A percentile compares a stretch with the other conserved stretches of the same genome.
These are phyloP conservation scores for Barbarea vulgaris DNA, from an alignment of 345 rosid genomes.

Conservation along the genomic window DNA sequence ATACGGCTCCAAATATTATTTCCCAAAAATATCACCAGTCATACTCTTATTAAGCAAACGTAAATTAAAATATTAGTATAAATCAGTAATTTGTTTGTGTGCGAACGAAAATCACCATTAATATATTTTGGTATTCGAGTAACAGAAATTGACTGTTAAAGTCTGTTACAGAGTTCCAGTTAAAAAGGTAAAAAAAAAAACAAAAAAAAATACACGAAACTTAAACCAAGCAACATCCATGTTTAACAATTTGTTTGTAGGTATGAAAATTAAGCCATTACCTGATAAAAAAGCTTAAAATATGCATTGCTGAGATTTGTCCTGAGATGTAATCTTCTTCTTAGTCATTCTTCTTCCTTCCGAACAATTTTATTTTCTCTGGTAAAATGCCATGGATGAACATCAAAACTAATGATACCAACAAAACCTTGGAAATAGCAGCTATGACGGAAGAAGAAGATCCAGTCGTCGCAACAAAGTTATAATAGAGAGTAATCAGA, in stretches of 20 bases:
- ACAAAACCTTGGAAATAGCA: slow-evolving; percentile 61
- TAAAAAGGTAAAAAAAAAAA: no score
- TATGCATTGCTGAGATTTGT: background rate
- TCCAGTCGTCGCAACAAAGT: slow-evolving; percentile 59
- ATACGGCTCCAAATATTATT: no score
- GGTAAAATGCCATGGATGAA: slow-evolving; percentile 72
- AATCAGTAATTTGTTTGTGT: no score
- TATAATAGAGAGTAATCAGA: slow-evolving; percentile 63
- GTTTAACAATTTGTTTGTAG: background rate
- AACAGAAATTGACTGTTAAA: background rate
- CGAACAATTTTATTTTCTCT: slow-evolving; percentile 59
- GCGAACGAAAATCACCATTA: background rate
- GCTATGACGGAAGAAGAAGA: slow-evolving; percentile 55
- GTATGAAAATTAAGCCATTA: background rate
- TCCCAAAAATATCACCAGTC: no score
- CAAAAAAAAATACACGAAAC: background rate
- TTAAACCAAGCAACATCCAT: slow-evolving; percentile 9
- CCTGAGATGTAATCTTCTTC: background rate
- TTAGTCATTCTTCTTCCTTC: slow-evolving; percentile 55
- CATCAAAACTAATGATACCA: slow-evolving; percentile 52
- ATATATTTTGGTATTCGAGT: background rate
- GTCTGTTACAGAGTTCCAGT: background rate
- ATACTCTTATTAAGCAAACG: no score
- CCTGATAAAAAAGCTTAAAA: background rate
- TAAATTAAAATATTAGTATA: no score